Base-by-base conservation (phyloP, 306 rosid species). In the Vigna mungo region DNA sequence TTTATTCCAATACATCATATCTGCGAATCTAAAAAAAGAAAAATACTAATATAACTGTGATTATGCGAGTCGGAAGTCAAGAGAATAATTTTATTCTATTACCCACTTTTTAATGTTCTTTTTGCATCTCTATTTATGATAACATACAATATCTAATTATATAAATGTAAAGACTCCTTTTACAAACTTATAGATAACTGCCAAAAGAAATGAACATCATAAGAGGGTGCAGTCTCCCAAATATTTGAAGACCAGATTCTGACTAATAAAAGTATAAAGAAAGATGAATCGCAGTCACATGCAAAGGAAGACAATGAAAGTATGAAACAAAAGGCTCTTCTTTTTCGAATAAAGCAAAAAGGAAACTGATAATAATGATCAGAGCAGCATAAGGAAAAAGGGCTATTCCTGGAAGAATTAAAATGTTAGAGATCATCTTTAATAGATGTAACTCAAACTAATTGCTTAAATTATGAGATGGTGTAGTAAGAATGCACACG, bases 211-310 rank as follows among this genome's bases (percentile, higher is more conserved):
- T 36, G 7, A 75, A 36, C 3, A 21, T 9, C 1, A 11, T 10
- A 49, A 13, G 53, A 63, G 21, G 51, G 47, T 59, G 21, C 60
- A 43, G 18, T 54, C 68, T 12, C 32, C 52, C 25, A 54, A 74
- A 48, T 66, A 44, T 43, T 68, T 65, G 54, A 71, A 59, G 75
- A 68, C 72, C 43, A 66, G 20, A 68, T 61, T 61, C 68, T 61
- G 68, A 61, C 68, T 8, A 2, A 32, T 6, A 55, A 74, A 68
- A 34, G 71, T 14, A 10, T 32, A 15, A 62, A 32, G 61, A 47
- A 80, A 66, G 84, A 66, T 74, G 79, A 46, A 48, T 46, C 54
- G 20, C 16, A 56, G 70, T 46, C 54, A 64, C 52, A 63, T 64
- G 72, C 37, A 51, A 4, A 16, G 75, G 14, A 73, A 74, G 71